Evolutionary conservation across 306 rosid species (phyloP).

Genomic region (Trifolium dubium): DNA sequence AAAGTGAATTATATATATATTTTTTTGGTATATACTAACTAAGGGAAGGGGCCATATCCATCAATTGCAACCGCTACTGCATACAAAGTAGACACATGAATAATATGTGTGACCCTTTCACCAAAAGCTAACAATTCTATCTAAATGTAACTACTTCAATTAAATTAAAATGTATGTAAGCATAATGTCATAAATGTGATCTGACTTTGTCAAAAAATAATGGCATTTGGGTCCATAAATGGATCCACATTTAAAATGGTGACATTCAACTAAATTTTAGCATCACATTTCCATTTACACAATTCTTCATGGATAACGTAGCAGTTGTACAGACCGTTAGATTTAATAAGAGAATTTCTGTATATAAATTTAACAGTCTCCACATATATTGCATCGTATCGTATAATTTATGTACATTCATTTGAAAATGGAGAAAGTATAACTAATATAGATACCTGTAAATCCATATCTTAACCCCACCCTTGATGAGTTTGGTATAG

Average conservation of each 20-base stretch:
- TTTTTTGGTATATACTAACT: no score
- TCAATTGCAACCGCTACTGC: constrained; percentile 16
- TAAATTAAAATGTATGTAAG: not conserved
- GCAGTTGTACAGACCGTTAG: no score
- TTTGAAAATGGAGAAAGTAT: not conserved
- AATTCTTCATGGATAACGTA: no score
- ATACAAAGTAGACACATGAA: constrained; percentile 7
- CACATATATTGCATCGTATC: no score
- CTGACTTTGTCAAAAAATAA: not conserved
- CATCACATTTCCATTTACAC: no score
- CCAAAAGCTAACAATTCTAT: constrained; percentile 35
- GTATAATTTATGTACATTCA: not conserved
- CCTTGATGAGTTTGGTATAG: constrained; percentile 62
- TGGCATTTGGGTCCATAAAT: no score
- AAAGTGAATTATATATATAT: no score
- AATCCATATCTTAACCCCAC: constrained; percentile 64
- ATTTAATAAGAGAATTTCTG: no score
- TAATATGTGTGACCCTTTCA: constrained; percentile 35
- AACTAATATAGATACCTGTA: constrained; percentile 48
- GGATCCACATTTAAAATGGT: not conserved
- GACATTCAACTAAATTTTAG: not conserved
- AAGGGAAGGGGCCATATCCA: no score
- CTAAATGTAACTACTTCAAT: not conserved
- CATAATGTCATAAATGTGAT: not conserved
- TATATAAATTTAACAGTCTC: no score